Evolutionary conservation across 192 early-diverging fungal species (phyloP), one percentile per base, ranked within the genome.

Genomic region (Linnemannia exigua): DNA sequence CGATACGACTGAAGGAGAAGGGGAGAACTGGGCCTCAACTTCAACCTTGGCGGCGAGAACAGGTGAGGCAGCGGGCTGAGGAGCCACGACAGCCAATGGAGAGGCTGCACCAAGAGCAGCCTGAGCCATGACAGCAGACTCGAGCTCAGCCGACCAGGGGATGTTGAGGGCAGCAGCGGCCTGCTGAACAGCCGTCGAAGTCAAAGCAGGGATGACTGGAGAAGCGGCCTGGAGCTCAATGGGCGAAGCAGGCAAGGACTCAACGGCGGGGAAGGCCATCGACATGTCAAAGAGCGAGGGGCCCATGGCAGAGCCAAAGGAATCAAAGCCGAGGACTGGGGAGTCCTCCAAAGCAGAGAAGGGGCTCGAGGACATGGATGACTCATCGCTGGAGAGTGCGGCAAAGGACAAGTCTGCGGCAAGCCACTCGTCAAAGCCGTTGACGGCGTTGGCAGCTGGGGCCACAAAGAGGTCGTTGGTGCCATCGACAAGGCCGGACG

Each of bases 91-190:
- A 33, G 37, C 47, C 38, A 67, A 67, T 12, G 54, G 68, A 38
- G 69, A 67, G n/a, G 77, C 67, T 17, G 50, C 72, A 14, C 70
- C 52, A 11, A 82, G 74, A 37, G 75, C 80, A 28, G 84, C 84
- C 70, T 86, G 84, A 0, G 84, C 79, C 84, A 86, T 86, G 7
- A 86, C 78, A 14, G 84, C 84, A 14, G 74, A 80, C 41, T 86
- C 84, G 70, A 86, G 78, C 35, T 80, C 79, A 15, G 52, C 72
- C 4, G 74, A 80, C 84, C 84, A 86, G 44, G 84, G 84, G 69
- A 86, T 86, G 75, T 86, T 86, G 66, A 86, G 84, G 1, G 84
- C 84, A 14, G 84, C 84, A 48, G 84, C 84, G 20, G 84, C 84
- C 61, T 86, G 84, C 70, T 86, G 84, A n/a, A 86, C 84, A 68